Base-by-base conservation (phyloP, 371 early-diverging fungal species). In the Mucor saturninus region DNA sequence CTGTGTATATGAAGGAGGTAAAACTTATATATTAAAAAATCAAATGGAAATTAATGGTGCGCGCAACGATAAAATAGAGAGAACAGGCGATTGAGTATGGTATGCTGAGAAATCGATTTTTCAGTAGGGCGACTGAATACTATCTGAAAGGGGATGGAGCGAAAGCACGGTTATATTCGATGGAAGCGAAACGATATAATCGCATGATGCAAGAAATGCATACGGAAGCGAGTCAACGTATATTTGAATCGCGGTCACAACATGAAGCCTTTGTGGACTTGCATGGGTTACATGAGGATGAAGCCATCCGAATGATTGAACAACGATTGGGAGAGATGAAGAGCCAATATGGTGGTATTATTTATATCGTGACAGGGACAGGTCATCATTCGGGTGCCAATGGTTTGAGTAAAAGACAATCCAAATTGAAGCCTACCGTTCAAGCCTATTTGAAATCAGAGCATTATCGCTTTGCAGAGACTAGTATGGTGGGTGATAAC, bases 271-370 rank as follows among this genome's bases (percentile, higher is more conserved):
- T 81, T 76, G 73, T 87, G 54, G 88, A 87, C 72, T 68, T 87
- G 5, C 88, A 87, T 71, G 86, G 88, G 2, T 68, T 87, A 26
- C 86, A 86, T 71, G 77, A 82, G 42, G 84, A 84, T 37, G 88
- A 87, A 58, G 83, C 85, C 1, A 45, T 86, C 29, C 74, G 67
- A 35, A 76, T 86, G 43, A 43, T 86, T 53, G 78, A 85, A 32
- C 75, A 81, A 60, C 73, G 82, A 56, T 68, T 86, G 51, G 59
- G 72, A n/a, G 60, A 81, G 30, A 35, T 68, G 64, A 56, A 63
- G 30, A 13, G 38, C 4, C 45, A 46, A 7, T 79, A 75, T 35
- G 59, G 68, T 0, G 80, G 81, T 21, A 69, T 74, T 14, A 74
- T 81, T 46, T 85, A 81, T 67, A 72, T 85, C 21, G 77, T 85